Evolutionary conservation across 225 moss, liverwort and hornwort genomes (phyloP), one percentile per base, ranked within the genome.

Genomic region (Bryum argenteum): DNA sequence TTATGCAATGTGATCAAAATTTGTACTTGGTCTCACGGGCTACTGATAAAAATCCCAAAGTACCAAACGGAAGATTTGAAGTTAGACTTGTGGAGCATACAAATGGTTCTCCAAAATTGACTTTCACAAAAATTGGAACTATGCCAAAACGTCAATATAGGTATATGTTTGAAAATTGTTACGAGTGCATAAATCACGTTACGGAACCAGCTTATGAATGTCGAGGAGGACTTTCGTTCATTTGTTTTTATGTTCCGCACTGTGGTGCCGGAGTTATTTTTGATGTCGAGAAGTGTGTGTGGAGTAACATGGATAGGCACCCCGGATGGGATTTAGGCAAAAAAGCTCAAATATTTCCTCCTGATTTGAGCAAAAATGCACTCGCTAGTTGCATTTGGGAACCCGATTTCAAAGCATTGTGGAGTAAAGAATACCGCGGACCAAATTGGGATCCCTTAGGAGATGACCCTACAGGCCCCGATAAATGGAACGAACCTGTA

Each of bases 311-410:
- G 81, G 76, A 87, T 48, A 72, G 70, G 16, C 87, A 87, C 67
- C 21, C 48, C 0, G 81, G 83, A 18, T 87, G 87, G 81, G 54
- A 83, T 3, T 73, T 87, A 37, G 81, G 40, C 13, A 21, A 58
- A 45, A 74, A 78, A 9, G 17, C 58, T 0, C 50, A 16, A 0
- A 40, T 2, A 0, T 9, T 0, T 23, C 61, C 52, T 44, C 65
- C 5, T 11, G 2, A 83, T 78, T 76, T 66, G 4, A 68, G 66
- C n/a, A 83, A 38, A 52, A 87, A 81, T 76, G 58, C 78, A 14
- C 68, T 87, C 59, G 86, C 83, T 42, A 83, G 73, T 76, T 83
- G 83, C 70, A 4, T 83, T 23, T 87, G 86, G 86, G 80, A 87
- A 18, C 83, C 80, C 19, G 4, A 87, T 76, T 83, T 87, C 16